A percentile compares a stretch with the other conserved stretches of the same genome.
Evolutionary conservation across 306 rosid genomes (phyloP).

Genomic region (Prunus kanzakura): DNA sequence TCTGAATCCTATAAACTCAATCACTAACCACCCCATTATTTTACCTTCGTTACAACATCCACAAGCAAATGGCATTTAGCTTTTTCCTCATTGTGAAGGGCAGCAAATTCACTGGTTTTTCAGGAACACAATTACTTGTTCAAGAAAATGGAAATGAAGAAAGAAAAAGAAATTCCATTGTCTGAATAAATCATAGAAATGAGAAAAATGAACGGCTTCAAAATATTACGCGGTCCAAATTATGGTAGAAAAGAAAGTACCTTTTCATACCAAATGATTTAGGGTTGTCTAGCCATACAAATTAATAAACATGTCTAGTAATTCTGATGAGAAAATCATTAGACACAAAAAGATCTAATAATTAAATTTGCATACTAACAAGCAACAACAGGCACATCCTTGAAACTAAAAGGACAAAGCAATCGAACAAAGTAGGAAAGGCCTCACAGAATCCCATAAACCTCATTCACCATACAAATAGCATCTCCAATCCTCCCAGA

Average conservation of each 20-base stretch:
- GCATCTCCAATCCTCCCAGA: slow-evolving; percentile 33
- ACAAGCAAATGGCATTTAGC: no score
- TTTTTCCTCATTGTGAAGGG: no score
- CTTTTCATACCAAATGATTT: background rate
- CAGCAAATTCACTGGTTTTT: no score
- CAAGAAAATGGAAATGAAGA: no score
- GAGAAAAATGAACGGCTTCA: background rate
- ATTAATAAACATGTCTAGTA: background rate
- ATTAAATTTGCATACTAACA: background rate
- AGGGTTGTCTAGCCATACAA: background rate
- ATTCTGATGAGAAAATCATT: background rate
- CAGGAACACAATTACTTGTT: no score
- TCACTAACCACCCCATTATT: no score
- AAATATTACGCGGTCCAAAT: background rate
- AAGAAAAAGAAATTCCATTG: no score
- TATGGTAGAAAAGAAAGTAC: background rate
- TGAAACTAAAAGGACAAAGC: slow-evolving; percentile 25
- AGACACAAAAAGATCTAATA: background rate
- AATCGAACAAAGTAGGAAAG: slow-evolving; percentile 27
- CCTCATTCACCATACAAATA: slow-evolving; percentile 44
- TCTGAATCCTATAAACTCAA: no score
- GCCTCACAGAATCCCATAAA: slow-evolving; percentile 27
- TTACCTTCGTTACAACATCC: no score
- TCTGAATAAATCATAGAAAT: background rate
- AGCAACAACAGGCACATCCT: slow-evolving; percentile 21